Evolutionary conservation across 2,329 filamentous ascomycete genomes (phyloP).

Genomic region (Grosmannia huntii): DNA sequence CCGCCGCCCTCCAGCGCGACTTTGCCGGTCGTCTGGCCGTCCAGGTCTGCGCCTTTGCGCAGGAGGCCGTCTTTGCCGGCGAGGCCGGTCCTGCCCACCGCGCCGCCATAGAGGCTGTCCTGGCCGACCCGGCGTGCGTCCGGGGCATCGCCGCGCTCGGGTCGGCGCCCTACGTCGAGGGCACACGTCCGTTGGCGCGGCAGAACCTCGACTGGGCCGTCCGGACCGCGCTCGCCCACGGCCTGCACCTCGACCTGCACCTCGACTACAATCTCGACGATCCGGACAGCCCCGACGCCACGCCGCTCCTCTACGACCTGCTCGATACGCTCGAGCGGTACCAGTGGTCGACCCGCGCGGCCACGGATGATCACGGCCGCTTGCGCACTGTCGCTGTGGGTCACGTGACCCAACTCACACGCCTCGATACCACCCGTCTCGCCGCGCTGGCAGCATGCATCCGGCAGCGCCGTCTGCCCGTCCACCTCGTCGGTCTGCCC

Average conservation of each 20-base stretch:
- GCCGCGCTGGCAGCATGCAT: slow-evolving; percentile 32
- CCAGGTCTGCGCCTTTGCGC: slow-evolving; percentile 60
- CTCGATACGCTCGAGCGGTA: slow-evolving; percentile 34
- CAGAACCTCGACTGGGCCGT: slow-evolving; percentile 53
- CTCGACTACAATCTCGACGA: slow-evolving; percentile 55
- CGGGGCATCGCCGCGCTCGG: slow-evolving; percentile 47
- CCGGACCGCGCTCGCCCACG: slow-evolving; percentile 32
- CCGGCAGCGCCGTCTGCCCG: slow-evolving; percentile 32
- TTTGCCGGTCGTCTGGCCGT: slow-evolving; percentile 41
- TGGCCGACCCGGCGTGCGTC: slow-evolving; percentile 11
- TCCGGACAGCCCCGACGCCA: slow-evolving; percentile 16
- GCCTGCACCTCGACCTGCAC: slow-evolving; percentile 55
- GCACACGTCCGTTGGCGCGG: slow-evolving; percentile 29
- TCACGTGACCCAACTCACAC: slow-evolving; percentile 54
- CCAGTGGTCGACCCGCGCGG: slow-evolving; percentile 30
- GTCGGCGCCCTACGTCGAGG: slow-evolving; percentile 59
- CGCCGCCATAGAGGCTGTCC: slow-evolving; percentile 25
- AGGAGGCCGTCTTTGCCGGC: slow-evolving; percentile 46
- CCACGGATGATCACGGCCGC: slow-evolving; percentile 6
- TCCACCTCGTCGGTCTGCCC: slow-evolving; percentile 56
- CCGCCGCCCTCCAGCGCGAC: slow-evolving; percentile 40
- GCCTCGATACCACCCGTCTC: slow-evolving; percentile 39
- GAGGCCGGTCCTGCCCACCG: slow-evolving; percentile 36
- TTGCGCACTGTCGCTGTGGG: slow-evolving; percentile 44
- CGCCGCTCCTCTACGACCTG: slow-evolving; percentile 38